Percentiles rank a stretch among this genome's conserved stretches.
phyloP scores from a whole-genome alignment of 2,329 filamentous ascomycete genomes.

The Tolypocladium guangdongense region DNA sequence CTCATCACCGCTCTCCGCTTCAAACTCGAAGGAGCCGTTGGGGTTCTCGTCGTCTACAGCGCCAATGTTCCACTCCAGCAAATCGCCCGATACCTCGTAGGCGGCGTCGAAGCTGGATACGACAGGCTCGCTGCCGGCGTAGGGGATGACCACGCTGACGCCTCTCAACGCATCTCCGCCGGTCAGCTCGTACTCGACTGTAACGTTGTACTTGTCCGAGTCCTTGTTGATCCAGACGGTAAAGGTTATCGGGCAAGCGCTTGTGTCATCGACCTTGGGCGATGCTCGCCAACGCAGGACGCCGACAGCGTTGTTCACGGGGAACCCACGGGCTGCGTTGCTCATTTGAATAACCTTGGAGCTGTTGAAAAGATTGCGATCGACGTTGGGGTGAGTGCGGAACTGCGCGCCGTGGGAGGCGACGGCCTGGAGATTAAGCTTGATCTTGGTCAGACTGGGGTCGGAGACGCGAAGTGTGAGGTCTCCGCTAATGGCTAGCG shows the following conservation, averaged over 20 bases:
- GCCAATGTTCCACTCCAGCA: constrained; percentile 88
- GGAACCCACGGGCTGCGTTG: constrained; percentile 80
- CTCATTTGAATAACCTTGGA: constrained; percentile 81
- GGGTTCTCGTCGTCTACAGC: constrained; percentile 72
- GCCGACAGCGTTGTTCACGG: constrained; percentile 84
- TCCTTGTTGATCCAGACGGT: constrained; percentile 96
- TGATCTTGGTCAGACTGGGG: constrained; percentile 80
- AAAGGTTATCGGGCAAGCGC: constrained; percentile 84
- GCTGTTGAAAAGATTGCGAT: constrained; percentile 75
- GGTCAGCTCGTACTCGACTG: constrained; percentile 89
- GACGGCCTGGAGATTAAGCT: constrained; percentile 66
- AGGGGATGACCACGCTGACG: constrained; percentile 81
- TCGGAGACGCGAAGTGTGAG: constrained; percentile 86
- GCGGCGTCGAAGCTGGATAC: constrained; percentile 90
- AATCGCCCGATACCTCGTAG: constrained; percentile 89
- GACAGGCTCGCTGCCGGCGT: constrained; percentile 69
- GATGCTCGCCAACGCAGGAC: constrained; percentile 87
- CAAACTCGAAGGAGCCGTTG: constrained; percentile 88
- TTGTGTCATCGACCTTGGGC: constrained; percentile 68
- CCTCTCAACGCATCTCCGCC: constrained; percentile 70
- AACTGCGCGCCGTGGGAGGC: constrained; percentile 80
- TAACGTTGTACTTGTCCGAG: constrained; percentile 74
- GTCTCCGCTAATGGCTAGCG: constrained; percentile 83
- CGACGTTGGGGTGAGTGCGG: constrained; percentile 92
- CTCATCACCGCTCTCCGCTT: constrained; percentile 77